Evolutionary conservation across 129 eudicot genomes (phyloP).

Genomic region (Artemisia tridentata): DNA sequence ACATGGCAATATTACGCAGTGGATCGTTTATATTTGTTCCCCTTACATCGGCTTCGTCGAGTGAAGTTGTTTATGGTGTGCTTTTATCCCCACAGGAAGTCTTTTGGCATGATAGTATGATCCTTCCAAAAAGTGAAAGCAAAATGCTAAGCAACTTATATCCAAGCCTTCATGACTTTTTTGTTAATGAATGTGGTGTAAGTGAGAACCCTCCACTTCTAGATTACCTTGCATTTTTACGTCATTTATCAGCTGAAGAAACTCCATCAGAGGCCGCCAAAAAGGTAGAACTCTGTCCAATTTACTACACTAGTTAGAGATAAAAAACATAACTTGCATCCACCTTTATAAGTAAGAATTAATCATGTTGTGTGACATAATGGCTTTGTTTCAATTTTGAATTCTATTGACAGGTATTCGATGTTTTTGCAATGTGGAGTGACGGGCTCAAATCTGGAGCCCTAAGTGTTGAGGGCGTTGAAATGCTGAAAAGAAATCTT

Average conservation of each 20-base stretch:
- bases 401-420: slow-evolving; percentile 51
- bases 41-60: slow-evolving; percentile 21
- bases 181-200: slow-evolving; percentile 87
- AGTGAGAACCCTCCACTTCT: slow-evolving; percentile 56
- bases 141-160: slow-evolving; percentile 57
- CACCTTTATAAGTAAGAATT: not conserved
- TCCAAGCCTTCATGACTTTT: slow-evolving; percentile 72
- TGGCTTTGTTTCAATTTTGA: slow-evolving; percentile 3
- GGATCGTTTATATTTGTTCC: slow-evolving; percentile 83
- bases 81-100: slow-evolving; percentile 67
- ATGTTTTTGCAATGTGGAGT: slow-evolving; percentile 58
- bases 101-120: slow-evolving; percentile 71
- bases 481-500: slow-evolving; percentile 54
- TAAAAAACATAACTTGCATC: not conserved
- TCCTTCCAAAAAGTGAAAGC: slow-evolving; percentile 27
- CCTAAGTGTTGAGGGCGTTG: slow-evolving; percentile 52
- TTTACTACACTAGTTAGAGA: not conserved
- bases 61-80: slow-evolving; percentile 64
- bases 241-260: slow-evolving; percentile 54
- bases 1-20: slow-evolving; percentile 35
- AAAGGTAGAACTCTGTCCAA: slow-evolving; percentile 26
- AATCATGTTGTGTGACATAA: not conserved
- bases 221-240: slow-evolving; percentile 61
- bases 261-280: slow-evolving; percentile 66
- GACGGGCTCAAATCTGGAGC: slow-evolving; percentile 62